A percentile compares a stretch with the other conserved stretches of the same genome.
These are phyloP conservation scores for Solanum verrucosum DNA, from an alignment of 257 asterid genomes.

Conservation along the genomic window DNA sequence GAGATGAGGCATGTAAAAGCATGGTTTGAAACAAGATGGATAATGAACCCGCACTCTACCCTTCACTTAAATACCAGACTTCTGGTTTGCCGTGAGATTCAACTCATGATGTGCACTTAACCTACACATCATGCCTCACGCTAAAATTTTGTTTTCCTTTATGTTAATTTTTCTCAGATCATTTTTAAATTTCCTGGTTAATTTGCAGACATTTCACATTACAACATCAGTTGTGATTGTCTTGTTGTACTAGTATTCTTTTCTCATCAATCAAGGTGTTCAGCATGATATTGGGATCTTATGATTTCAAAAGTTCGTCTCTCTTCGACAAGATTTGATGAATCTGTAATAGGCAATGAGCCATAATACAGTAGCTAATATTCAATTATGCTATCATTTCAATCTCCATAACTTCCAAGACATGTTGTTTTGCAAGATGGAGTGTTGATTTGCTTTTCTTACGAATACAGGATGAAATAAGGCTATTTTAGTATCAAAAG, in stretches of 20 bases:
- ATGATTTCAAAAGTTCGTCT: neutral
- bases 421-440: neutral
- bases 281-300: neutral
- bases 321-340: neutral
- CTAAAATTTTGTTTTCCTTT: neutral
- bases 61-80: neutral
- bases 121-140: neutral
- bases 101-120: neutral
- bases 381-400: neutral
- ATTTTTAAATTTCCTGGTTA: neutral
- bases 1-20: neutral
- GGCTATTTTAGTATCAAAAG: neutral
- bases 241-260: neutral
- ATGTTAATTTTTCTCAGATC: neutral
- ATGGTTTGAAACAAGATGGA: neutral
- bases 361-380: neutral
- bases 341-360: neutral
- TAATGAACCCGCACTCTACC: neutral
- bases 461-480: neutral
- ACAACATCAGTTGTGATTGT: neutral
- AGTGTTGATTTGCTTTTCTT: neutral
- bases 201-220: neutral
- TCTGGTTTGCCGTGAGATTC: neutral
- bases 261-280: neutral
- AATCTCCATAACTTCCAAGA: neutral